These are phyloP conservation scores for Calonectria crousiana DNA, from an alignment of 2,329 filamentous ascomycete genomes.

Conservation along the genomic window DNA sequence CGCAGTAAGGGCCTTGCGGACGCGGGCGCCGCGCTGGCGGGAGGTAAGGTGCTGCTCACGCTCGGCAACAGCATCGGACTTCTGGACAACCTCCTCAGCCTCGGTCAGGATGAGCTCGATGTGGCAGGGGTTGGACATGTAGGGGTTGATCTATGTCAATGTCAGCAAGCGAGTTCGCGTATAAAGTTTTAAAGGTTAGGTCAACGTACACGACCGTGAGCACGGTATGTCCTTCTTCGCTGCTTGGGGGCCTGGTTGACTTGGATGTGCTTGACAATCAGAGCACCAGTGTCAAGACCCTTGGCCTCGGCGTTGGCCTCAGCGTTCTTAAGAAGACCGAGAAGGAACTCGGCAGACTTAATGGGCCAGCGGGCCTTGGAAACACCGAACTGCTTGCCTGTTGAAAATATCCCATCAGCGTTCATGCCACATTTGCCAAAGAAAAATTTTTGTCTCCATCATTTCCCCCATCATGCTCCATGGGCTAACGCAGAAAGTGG, in stretches of 20 bases:
- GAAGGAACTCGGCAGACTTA: slow-evolving; percentile 98
- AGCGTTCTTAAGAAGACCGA: slow-evolving; percentile 97
- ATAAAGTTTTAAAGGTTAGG: not conserved
- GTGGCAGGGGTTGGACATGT: slow-evolving; percentile 99
- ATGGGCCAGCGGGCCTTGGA: slow-evolving; percentile 98
- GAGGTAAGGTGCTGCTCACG: slow-evolving; percentile 82
- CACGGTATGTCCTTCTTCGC: slow-evolving; percentile 99
- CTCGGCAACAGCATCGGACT: slow-evolving; percentile 85
- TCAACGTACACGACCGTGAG: slow-evolving; percentile 96
- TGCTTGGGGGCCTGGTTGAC: slow-evolving; percentile 99
- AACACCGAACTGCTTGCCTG: slow-evolving; percentile 99
- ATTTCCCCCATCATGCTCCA: not conserved
- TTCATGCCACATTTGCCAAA: slow-evolving; percentile 13
- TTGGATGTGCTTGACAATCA: slow-evolving; percentile 99
- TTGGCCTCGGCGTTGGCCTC: slow-evolving; percentile 98
- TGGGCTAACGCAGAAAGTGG: not conserved
- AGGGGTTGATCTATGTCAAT: slow-evolving; percentile 91
- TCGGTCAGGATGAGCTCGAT: slow-evolving; percentile 99
- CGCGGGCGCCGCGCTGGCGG: slow-evolving; percentile 86
- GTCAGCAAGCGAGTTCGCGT: slow-evolving; percentile 16
- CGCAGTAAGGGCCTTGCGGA: slow-evolving; percentile 74
- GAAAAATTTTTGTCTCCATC: not conserved
- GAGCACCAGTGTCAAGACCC: slow-evolving; percentile 96
- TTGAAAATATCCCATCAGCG: slow-evolving; percentile 46
- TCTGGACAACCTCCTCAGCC: slow-evolving; percentile 94